Evolutionary conservation across 2,329 filamentous ascomycete genomes (phyloP), one percentile per base, ranked within the genome.

Genomic region (Cladobotryum mycophilum): DNA sequence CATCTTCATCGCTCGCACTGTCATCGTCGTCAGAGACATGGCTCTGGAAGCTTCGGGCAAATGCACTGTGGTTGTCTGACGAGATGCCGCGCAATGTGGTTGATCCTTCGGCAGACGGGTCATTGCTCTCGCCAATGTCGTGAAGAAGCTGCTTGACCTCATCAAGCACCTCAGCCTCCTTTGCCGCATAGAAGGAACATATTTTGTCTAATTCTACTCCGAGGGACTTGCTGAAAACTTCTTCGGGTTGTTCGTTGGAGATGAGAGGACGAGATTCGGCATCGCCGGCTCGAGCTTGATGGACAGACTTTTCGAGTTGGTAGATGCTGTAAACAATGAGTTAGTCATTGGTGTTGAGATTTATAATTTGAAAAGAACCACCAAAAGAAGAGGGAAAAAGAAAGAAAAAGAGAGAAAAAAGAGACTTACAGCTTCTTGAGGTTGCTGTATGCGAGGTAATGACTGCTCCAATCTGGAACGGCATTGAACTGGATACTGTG

Each of bases 401-500:
- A 25, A 25, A 25, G 7, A 25, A 25, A 25, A 25, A 25, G 7
- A 25, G 7, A 25, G 7, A 25, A 11, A 30, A 30, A 8, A n/a
- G 25, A 20, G 48, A 77, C 87, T 64, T 69, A 95, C 89, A 96
- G 80, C 76, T 99, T 99, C 78, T 99, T 99, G 61, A 99, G 80
- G 65, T 96, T 97, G 74, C 91, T 96, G 72, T 99, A 99, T 54
- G 91, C 88, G 65, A 99, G 95, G 71, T 99, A 99, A 70, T 97
- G 84, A 63, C 85, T 91, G 75, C 89, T 96, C 93, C 93, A 99
- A 72, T 99, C 93, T n/a, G 93, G 93, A 61, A 99, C 93, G 56
- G 93, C 91, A 75, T 99, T 99, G 75, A 99, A 99, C 76, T 99
- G 93, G 61, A 99, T 86, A 72, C 92, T 97, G 70, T 99, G 93